Conservation (phyloP, 306 rosid species). For the Gastrolobium bilobum region DNA sequence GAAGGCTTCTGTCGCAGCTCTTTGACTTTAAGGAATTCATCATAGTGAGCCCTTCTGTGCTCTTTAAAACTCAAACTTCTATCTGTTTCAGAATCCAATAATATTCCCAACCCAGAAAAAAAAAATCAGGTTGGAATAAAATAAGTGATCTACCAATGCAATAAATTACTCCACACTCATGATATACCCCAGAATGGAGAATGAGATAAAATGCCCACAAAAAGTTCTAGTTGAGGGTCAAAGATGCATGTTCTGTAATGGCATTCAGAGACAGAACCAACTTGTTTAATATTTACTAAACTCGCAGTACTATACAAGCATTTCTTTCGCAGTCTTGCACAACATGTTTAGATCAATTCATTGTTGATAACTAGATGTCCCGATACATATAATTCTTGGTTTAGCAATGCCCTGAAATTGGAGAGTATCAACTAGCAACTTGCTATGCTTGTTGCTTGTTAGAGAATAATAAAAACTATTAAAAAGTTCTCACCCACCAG, state of each 20-base stretch:
- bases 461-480: too few relatives aligned
- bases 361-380: not conserved
- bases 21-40: slow-evolving; percentile 60
- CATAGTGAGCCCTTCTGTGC: slow-evolving; percentile 56
- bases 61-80: slow-evolving; percentile 55
- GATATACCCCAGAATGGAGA: not conserved
- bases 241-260: slow-evolving; percentile 21
- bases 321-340: slow-evolving; percentile 5
- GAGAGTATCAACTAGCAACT: not conserved
- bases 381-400: not conserved
- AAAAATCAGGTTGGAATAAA: slow-evolving; percentile 4
- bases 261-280: not conserved
- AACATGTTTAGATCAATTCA: slow-evolving; percentile 5
- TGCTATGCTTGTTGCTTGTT: not conserved
- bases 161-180: not conserved
- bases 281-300: slow-evolving; percentile 14
- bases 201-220: not conserved
- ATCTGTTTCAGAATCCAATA: slow-evolving; percentile 45
- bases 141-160: not conserved
- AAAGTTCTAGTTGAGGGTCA: not conserved
- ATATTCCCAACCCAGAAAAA: slow-evolving; percentile 35
- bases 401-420: not conserved
- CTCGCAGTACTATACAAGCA: not conserved
- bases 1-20: slow-evolving; percentile 50
- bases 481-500: too few relatives aligned